Evolutionary conservation across 352 stramenopile genomes (phyloP).

Genomic region (Thraustochytrium striatum): DNA sequence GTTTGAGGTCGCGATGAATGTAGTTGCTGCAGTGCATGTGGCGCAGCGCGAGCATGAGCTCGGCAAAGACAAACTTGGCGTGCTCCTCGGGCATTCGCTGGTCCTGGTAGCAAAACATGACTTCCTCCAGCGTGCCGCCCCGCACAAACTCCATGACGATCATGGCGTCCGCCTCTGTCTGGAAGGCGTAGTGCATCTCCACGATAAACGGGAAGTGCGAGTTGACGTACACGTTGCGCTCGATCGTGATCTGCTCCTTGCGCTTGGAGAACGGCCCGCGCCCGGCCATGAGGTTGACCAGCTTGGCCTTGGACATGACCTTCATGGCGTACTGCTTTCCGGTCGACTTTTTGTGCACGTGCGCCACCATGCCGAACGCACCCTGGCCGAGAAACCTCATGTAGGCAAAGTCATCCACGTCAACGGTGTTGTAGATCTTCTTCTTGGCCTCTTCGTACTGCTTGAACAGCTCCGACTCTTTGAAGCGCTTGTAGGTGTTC

Average conservation of each 20-base stretch:
- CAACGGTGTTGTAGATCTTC: conserved; percentile 58
- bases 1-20: conserved; percentile 67
- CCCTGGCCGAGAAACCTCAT: conserved; percentile 80
- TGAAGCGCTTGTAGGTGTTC: conserved; percentile 48
- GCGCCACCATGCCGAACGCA: conserved; percentile 77
- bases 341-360: conserved; percentile 80
- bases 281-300: conserved; percentile 39
- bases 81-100: conserved; percentile 72
- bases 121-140: conserved; percentile 65
- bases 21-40: conserved; percentile 80
- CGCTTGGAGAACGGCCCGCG: conserved; percentile 3
- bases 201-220: conserved; percentile 78
- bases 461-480: background rate
- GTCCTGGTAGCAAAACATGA: conserved; percentile 70
- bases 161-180: conserved; percentile 72
- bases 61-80: conserved; percentile 73
- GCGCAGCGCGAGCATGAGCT: conserved; percentile 77
- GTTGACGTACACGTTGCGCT: conserved; percentile 72
- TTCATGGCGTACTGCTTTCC: conserved; percentile 84
- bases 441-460: conserved; percentile 46
- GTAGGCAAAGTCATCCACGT: conserved; percentile 78
- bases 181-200: conserved; percentile 77
- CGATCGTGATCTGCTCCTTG: conserved; percentile 51
- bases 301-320: conserved; percentile 64
- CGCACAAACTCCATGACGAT: conserved; percentile 79